Percentiles rank a stretch among this genome's conserved stretches.
Evolutionary conservation across 768 basidiomycete species (phyloP).

Genomic region (Boletales sp.): DNA sequence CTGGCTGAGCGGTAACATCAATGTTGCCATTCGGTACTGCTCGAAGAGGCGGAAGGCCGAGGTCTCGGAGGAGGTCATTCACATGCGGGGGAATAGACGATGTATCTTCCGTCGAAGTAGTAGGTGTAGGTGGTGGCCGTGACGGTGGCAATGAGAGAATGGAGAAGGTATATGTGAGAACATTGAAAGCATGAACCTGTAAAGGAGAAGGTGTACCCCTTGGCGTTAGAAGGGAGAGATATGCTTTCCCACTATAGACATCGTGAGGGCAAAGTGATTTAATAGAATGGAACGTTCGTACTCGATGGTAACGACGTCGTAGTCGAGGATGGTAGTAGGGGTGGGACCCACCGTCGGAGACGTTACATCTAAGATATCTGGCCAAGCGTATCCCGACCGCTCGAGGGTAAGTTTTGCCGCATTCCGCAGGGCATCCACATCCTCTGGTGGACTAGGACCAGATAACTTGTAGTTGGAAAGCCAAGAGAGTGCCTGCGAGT

Average conservation of each 20-base stretch:
- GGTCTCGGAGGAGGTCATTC: slow-evolving; percentile 59
- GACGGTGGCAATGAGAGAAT: slow-evolving; percentile 54
- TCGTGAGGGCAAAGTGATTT: slow-evolving; percentile 3
- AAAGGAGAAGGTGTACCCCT: slow-evolving; percentile 48
- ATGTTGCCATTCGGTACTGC: slow-evolving; percentile 28
- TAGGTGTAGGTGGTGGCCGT: slow-evolving; percentile 30
- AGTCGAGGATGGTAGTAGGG: slow-evolving; percentile 29
- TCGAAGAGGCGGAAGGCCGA: slow-evolving; percentile 55
- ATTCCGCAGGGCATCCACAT: slow-evolving; percentile 12
- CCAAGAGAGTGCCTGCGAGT: slow-evolving; percentile 23
- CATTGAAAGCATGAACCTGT: slow-evolving; percentile 52
- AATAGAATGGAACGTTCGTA: slow-evolving; percentile 6
- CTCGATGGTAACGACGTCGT: slow-evolving; percentile 24
- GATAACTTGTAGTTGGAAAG: slow-evolving; percentile 21
- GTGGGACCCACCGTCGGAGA: slow-evolving; percentile 22
- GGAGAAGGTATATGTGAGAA: slow-evolving; percentile 41
- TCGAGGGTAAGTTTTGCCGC: slow-evolving; percentile 29
- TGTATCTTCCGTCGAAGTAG: slow-evolving; percentile 22
- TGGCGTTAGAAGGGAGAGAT: slow-evolving; percentile 48
- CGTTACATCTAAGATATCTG: slow-evolving; percentile 37
- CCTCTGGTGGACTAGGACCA: slow-evolving; percentile 9
- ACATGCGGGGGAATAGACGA: slow-evolving; percentile 46
- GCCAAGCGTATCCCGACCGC: slow-evolving; percentile 40
- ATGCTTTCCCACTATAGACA: slow-evolving; percentile 34
- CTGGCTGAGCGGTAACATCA: slow-evolving; percentile 17